Evolutionary conservation across 2,329 filamentous ascomycete species (phyloP).

Genomic region (Cryphonectria radicalis): DNA sequence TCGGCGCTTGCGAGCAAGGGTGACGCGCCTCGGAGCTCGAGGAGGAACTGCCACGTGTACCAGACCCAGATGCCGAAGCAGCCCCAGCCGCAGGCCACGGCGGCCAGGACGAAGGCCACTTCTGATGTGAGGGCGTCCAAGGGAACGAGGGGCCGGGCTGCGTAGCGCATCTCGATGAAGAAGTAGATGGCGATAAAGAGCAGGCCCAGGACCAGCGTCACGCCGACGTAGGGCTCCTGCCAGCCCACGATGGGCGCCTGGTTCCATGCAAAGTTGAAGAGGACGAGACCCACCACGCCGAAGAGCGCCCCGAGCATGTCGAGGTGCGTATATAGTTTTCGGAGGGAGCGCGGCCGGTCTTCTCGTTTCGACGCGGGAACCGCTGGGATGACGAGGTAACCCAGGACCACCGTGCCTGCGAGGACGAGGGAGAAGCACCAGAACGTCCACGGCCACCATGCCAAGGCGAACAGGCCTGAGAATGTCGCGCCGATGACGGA

Average conservation of each 20-base stretch:
- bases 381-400: constrained; percentile 32
- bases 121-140: constrained; percentile 53
- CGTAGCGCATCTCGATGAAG: constrained; percentile 50
- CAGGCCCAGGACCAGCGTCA: constrained; percentile 55
- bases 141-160: constrained; percentile 60
- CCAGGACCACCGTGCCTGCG: constrained; percentile 33
- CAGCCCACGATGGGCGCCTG: constrained; percentile 59
- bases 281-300: constrained; percentile 54
- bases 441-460: constrained; percentile 40
- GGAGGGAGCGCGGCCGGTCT: constrained; percentile 2
- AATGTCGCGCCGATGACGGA: constrained; percentile 38
- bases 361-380: constrained; percentile 20
- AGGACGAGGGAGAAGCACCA: constrained; percentile 34
- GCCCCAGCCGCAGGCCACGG: constrained; percentile 57
- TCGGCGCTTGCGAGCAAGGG: constrained; percentile 39
- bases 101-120: constrained; percentile 58
- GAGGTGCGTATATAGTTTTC: constrained; percentile 30
- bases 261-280: constrained; percentile 64
- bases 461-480: constrained; percentile 35
- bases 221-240: constrained; percentile 53
- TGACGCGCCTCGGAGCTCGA: constrained; percentile 40
- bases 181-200: constrained; percentile 56
- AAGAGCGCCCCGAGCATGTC: constrained; percentile 34
- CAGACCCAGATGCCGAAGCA: constrained; percentile 59
- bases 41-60: constrained; percentile 55